These are phyloP conservation scores for Pythium sukuiense DNA, from an alignment of 352 stramenopile species.

Conservation along the genomic window DNA sequence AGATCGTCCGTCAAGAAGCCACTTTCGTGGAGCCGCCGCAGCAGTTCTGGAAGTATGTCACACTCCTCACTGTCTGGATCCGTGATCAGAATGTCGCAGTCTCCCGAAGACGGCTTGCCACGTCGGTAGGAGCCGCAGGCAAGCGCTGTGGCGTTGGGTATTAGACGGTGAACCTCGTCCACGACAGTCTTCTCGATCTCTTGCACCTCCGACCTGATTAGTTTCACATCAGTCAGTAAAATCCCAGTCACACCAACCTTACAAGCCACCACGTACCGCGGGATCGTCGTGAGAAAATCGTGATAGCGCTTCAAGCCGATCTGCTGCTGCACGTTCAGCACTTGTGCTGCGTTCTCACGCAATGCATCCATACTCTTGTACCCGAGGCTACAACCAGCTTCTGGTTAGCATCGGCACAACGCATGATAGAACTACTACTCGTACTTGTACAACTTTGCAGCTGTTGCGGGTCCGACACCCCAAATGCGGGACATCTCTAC, in stretches of 20 bases:
- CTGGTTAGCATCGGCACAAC: background rate
- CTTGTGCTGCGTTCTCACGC: slow-evolving; percentile 31
- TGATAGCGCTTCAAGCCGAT: slow-evolving; percentile 83
- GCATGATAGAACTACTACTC: background rate
- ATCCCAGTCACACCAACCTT: background rate
- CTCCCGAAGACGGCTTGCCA: slow-evolving; percentile 63
- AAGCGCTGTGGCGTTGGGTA: slow-evolving; percentile 60
- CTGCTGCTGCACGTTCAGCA: slow-evolving; percentile 63
- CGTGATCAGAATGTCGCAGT: slow-evolving; percentile 83
- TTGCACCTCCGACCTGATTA: slow-evolving; percentile 55
- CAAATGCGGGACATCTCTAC: slow-evolving; percentile 73
- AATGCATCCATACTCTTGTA: slow-evolving; percentile 69
- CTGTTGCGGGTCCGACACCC: slow-evolving; percentile 77
- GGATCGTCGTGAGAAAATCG: slow-evolving; percentile 79
- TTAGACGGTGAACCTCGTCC: slow-evolving; percentile 60
- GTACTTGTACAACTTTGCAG: slow-evolving; percentile 74
- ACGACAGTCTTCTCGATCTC: slow-evolving; percentile 77
- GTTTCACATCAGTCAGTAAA: no score
- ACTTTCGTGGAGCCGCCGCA: slow-evolving; percentile 54
- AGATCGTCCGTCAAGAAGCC: slow-evolving; percentile 82
- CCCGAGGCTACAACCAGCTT: slow-evolving; percentile 33
- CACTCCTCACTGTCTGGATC: slow-evolving; percentile 68
- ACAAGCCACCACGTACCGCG: slow-evolving; percentile 34
- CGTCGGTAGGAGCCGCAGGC: slow-evolving; percentile 81
- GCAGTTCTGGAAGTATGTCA: slow-evolving; percentile 62